These are phyloP conservation scores for Chlamydomonas schloesseri DNA, from an alignment of 139 green algal genomes.

Conservation along the genomic window DNA sequence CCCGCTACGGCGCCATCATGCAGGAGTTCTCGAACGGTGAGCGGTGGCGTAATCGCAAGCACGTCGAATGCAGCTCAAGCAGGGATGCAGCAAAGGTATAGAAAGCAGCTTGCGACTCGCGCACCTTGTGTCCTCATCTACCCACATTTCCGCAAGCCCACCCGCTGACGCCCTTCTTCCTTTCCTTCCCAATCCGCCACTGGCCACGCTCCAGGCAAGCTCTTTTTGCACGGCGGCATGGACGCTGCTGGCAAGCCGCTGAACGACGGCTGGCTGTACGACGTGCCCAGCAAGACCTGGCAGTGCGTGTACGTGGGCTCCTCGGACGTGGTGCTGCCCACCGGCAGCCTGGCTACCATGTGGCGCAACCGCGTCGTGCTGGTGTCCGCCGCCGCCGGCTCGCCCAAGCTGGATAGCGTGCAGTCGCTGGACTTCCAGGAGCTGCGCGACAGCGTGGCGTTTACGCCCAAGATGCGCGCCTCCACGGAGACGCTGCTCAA, in stretches of 20 bases:
- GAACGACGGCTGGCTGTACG: slow-evolving; percentile 82
- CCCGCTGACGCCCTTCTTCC: too few relatives aligned
- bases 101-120: too few relatives aligned
- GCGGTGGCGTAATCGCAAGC: too few relatives aligned
- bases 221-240: slow-evolving; percentile 85
- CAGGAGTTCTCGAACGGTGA: slow-evolving; percentile 52
- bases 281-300: slow-evolving; percentile 70
- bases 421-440: slow-evolving; percentile 73
- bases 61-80: too few relatives aligned
- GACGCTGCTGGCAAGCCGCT: slow-evolving; percentile 66
- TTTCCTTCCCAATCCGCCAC: too few relatives aligned
- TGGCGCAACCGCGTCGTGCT: slow-evolving; percentile 61
- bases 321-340: slow-evolving; percentile 61
- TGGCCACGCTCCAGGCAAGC: slow-evolving; percentile 47
- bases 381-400: slow-evolving; percentile 69
- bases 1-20: slow-evolving; percentile 57
- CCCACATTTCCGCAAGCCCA: too few relatives aligned
- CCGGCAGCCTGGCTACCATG: slow-evolving; percentile 52
- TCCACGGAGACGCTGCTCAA: slow-evolving; percentile 62
- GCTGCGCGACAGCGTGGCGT: slow-evolving; percentile 57
- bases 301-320: slow-evolving; percentile 70
- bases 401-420: slow-evolving; percentile 76
- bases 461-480: slow-evolving; percentile 72
- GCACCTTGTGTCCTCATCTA: too few relatives aligned
- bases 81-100: too few relatives aligned